phyloP scores from a whole-genome alignment of 495 filamentous ascomycete species.

The Thermothielavioides terrestris region DNA sequence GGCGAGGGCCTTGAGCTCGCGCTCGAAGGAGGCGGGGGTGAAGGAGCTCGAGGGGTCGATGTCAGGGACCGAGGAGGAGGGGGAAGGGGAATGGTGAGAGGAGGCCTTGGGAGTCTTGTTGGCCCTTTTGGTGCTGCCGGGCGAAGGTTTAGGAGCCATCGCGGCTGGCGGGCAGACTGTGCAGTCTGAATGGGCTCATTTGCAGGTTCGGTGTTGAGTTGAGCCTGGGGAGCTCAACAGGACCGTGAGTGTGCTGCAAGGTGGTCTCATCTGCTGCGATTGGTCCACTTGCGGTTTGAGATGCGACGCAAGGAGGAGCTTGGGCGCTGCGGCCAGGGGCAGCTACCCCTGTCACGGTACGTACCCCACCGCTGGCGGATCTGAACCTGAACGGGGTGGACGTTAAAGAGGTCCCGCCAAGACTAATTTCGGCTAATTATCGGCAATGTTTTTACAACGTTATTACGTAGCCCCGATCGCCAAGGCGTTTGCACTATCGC shows the following conservation, averaged over 20 bases:
- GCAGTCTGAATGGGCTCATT: background rate
- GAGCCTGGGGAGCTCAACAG: background rate
- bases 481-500: too few species aligned
- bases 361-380: background rate
- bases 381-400: background rate
- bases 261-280: slow-evolving; percentile 15
- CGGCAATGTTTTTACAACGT: too few species aligned
- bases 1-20: slow-evolving; percentile 42
- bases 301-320: slow-evolving; percentile 9
- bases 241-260: background rate
- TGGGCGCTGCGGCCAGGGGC: background rate
- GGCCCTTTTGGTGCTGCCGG: background rate
- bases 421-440: too few species aligned
- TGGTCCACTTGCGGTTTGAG: slow-evolving; percentile 12
- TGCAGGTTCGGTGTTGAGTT: background rate
- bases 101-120: background rate
- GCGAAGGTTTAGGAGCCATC: slow-evolving; percentile 12
- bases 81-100: too few species aligned
- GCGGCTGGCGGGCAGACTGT: background rate
- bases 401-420: too few species aligned
- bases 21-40: slow-evolving; percentile 43
- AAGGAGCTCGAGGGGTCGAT: slow-evolving; percentile 21
- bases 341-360: slow-evolving; percentile 1
- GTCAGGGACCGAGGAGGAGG: background rate
- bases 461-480: too few species aligned